These are phyloP conservation scores for Penicillium psychrofluorescens DNA, from an alignment of 495 filamentous ascomycete genomes.

Conservation along the genomic window DNA sequence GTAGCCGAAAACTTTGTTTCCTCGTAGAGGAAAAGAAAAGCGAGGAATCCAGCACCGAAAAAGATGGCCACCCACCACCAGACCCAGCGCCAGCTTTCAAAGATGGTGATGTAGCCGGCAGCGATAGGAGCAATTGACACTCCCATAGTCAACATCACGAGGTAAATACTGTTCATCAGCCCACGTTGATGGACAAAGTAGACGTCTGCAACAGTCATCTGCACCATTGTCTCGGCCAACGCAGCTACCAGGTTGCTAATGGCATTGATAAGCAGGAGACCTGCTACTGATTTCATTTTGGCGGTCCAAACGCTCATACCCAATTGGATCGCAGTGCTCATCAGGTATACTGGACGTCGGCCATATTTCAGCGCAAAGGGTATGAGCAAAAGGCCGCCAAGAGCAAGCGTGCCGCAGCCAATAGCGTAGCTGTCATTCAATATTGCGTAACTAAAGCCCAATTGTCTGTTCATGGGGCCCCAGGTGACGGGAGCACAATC, in stretches of 20 bases:
- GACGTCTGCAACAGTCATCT: conserved; percentile 41
- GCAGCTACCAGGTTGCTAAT: conserved; percentile 30
- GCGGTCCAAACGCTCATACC: conserved; percentile 33
- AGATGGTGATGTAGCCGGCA: conserved; percentile 34
- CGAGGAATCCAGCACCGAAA: conserved; percentile 17
- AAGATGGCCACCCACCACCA: conserved; percentile 45
- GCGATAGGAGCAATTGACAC: conserved; percentile 29
- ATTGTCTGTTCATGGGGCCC: conserved; percentile 27
- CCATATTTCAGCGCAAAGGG: conserved; percentile 40
- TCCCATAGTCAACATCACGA: conserved; percentile 23
- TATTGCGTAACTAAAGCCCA: conserved; percentile 26
- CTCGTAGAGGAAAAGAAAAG: conserved; percentile 14
- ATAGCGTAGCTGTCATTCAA: conserved; percentile 35
- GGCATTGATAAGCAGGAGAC: conserved; percentile 29
- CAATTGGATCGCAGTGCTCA: conserved; percentile 27
- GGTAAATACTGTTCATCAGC: conserved; percentile 31
- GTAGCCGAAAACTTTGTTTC: conserved; percentile 7
- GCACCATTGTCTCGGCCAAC: conserved; percentile 31
- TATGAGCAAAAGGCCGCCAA: conserved; percentile 34
- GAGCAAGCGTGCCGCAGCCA: conserved; percentile 25
- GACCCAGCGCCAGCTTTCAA: conserved; percentile 42
- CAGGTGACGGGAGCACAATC: conserved; percentile 31
- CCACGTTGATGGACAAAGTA: conserved; percentile 43
- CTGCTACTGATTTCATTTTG: conserved; percentile 24
- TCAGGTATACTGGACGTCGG: conserved; percentile 34